phyloP scores from a whole-genome alignment of 345 rosid species.

The Pseudoturritis turrita region DNA sequence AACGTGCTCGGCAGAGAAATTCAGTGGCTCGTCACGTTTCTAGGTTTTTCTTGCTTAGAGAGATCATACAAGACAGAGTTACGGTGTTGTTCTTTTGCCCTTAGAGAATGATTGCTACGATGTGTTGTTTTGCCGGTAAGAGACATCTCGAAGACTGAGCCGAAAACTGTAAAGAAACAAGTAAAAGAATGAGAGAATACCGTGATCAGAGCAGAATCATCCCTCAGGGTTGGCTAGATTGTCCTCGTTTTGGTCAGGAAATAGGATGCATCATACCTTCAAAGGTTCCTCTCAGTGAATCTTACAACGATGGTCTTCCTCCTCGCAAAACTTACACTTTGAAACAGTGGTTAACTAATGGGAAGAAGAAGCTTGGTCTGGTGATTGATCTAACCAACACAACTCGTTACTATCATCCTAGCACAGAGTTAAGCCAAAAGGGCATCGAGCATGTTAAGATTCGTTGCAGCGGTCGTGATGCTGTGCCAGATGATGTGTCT shows the following conservation, averaged over 20 bases:
- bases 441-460: constrained; percentile 81
- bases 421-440: constrained; percentile 42
- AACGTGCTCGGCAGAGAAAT: too few species aligned
- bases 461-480: constrained; percentile 73
- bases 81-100: background rate
- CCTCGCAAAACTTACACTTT: background rate
- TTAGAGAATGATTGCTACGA: background rate
- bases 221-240: constrained; percentile 16
- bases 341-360: background rate
- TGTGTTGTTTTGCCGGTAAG: background rate
- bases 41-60: background rate
- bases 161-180: background rate
- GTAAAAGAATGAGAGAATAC: background rate
- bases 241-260: constrained; percentile 8
- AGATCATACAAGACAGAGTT: background rate
- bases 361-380: background rate
- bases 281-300: constrained; percentile 16
- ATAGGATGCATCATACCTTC: constrained; percentile 15
- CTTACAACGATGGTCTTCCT: constrained; percentile 7
- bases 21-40: background rate
- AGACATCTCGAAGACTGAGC: background rate
- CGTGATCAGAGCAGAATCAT: background rate
- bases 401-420: constrained; percentile 63
- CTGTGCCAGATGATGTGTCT: constrained; percentile 70
- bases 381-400: constrained; percentile 79